phyloP scores from a whole-genome alignment of 495 filamentous ascomycete genomes.

The Penicillium odoratum region DNA sequence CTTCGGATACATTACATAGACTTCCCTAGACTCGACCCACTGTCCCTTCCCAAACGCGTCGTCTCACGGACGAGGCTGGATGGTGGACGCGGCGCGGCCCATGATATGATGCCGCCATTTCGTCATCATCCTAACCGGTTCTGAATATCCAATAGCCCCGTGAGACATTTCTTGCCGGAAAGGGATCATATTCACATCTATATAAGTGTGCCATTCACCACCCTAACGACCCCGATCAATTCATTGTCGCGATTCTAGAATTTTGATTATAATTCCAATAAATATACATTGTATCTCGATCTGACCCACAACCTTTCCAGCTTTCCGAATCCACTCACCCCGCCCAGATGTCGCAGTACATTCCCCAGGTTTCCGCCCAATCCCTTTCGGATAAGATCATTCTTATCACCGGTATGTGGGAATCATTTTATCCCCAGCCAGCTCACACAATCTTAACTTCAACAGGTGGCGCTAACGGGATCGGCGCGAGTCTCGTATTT shows the following conservation, averaged over 20 bases:
- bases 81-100: neutral
- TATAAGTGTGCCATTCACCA: slow-evolving; percentile 6
- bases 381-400: slow-evolving; percentile 45
- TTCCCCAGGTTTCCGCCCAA: slow-evolving; percentile 27
- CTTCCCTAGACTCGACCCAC: neutral
- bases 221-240: neutral
- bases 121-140: slow-evolving; percentile 6
- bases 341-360: slow-evolving; percentile 26
- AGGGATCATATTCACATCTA: neutral
- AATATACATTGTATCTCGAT: neutral
- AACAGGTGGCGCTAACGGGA: slow-evolving; percentile 54
- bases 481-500: slow-evolving; percentile 52
- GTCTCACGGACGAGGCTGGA: neutral
- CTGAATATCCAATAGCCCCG: neutral
- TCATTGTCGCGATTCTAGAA: neutral
- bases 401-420: slow-evolving; percentile 46
- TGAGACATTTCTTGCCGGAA: slow-evolving; percentile 5
- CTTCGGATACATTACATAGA: too few relatives aligned
- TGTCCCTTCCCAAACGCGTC: slow-evolving; percentile 2
- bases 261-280: neutral
- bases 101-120: slow-evolving; percentile 7
- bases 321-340: slow-evolving; percentile 7
- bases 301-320: slow-evolving; percentile 10
- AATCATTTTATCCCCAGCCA: neutral
- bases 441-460: neutral